A percentile compares a stretch with the other conserved stretches of the same genome.
Evolutionary conservation across 352 stramenopile genomes (phyloP).

Genomic region (Peronospora tabacina): DNA sequence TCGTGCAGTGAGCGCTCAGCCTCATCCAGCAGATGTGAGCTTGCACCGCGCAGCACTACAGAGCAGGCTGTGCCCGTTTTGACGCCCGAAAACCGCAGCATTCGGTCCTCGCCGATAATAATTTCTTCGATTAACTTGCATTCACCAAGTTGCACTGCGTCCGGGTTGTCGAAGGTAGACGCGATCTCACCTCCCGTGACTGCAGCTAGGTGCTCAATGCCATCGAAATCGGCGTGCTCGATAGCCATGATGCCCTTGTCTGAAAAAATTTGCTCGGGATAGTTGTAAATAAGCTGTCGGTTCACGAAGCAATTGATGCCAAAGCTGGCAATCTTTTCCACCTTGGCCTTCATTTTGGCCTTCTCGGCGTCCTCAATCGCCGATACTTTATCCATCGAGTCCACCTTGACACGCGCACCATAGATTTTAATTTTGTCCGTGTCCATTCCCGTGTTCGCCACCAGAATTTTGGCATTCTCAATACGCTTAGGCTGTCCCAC

Average conservation of each 20-base stretch:
- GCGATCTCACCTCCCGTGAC: constrained; percentile 94
- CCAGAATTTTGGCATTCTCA: constrained; percentile 97
- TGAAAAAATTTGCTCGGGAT: constrained; percentile 97
- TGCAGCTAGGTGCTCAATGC: constrained; percentile 95
- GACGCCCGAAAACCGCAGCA: constrained; percentile 97
- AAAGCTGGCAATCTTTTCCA: constrained; percentile 96
- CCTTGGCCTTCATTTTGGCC: constrained; percentile 97
- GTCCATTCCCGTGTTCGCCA: constrained; percentile 99
- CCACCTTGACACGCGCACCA: constrained; percentile 94
- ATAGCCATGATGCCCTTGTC: constrained; percentile 98
- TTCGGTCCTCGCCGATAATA: constrained; percentile 96
- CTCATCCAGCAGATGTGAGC: constrained; percentile 96
- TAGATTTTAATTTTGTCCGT: constrained; percentile 99
- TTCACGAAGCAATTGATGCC: constrained; percentile 99
- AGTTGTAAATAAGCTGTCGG: constrained; percentile 99
- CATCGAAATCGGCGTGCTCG: constrained; percentile 99
- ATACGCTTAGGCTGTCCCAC: constrained; percentile 93
- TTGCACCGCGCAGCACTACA: constrained; percentile 92
- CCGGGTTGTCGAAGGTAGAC: constrained; percentile 97
- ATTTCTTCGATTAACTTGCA: constrained; percentile 98
- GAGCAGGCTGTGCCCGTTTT: constrained; percentile 93
- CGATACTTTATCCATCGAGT: constrained; percentile 98
- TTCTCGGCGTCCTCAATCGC: constrained; percentile 99
- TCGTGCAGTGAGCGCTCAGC: constrained; percentile 99
- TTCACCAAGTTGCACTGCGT: constrained; percentile 93